Conservation (phyloP, 345 rosid species). For the Pelargonium nanum region DNA sequence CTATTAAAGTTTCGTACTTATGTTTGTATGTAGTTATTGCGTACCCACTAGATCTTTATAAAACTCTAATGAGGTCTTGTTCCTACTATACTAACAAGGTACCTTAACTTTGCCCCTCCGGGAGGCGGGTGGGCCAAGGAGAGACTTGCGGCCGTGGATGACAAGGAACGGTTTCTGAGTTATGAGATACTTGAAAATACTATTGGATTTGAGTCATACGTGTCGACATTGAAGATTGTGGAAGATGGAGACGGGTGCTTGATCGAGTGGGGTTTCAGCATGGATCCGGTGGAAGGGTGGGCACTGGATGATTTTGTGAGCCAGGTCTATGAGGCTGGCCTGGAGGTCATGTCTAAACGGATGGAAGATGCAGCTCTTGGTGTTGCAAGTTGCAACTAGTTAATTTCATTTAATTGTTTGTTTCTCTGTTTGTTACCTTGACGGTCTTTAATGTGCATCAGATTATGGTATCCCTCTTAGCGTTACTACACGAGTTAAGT, state of each 20-base stretch:
- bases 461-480: too few relatives aligned
- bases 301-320: constrained; percentile 27
- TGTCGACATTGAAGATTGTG: constrained; percentile 33
- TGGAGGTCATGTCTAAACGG: constrained; percentile 20
- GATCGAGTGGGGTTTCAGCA: constrained; percentile 50
- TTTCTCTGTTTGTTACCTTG: too few relatives aligned
- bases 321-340: constrained; percentile 22
- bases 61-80: too few relatives aligned
- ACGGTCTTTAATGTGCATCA: too few relatives aligned
- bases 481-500: too few relatives aligned
- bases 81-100: constrained; percentile 29
- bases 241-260: constrained; percentile 27
- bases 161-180: constrained; percentile 12
- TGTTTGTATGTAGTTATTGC: too few relatives aligned
- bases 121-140: constrained; percentile 40
- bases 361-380: constrained; percentile 27
- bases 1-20: too few relatives aligned
- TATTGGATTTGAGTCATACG: constrained; percentile 45
- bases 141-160: constrained; percentile 39
- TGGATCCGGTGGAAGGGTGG: constrained; percentile 50
- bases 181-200: constrained; percentile 54
- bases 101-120: background rate
- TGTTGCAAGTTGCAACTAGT: background rate
- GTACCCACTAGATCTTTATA: too few relatives aligned
- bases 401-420: too few relatives aligned